Evolutionary conservation across 768 basidiomycete genomes (phyloP).

Genomic region (Boletus reticuloceps): DNA sequence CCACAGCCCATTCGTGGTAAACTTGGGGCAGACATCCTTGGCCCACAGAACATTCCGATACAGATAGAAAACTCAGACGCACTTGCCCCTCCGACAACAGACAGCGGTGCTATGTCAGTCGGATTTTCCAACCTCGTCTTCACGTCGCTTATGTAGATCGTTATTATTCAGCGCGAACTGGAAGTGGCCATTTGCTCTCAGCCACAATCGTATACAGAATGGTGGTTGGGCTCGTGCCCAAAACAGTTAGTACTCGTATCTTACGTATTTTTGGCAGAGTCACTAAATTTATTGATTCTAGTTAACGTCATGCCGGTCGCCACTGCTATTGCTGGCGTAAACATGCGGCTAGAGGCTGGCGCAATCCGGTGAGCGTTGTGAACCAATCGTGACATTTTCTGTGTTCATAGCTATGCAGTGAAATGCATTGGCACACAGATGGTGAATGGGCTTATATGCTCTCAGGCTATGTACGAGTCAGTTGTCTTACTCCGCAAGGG

Average conservation of each 20-base stretch:
- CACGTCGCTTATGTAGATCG: neutral
- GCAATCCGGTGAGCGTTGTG: constrained; percentile 35
- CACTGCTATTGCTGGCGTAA: constrained; percentile 36
- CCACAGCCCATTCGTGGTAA: constrained; percentile 45
- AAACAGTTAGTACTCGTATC: constrained; percentile 40
- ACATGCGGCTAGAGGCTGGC: constrained; percentile 42
- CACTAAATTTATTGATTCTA: constrained; percentile 15
- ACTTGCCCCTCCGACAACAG: constrained; percentile 62
- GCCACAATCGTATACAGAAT: constrained; percentile 55
- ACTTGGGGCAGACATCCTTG: constrained; percentile 48
- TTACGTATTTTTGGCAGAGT: neutral
- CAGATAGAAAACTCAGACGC: constrained; percentile 55
- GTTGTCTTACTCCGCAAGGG: constrained; percentile 51
- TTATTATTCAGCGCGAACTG: constrained; percentile 37
- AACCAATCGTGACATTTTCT: neutral
- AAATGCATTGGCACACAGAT: constrained; percentile 45
- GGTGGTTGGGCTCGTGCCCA: constrained; percentile 71
- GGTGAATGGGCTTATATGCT: constrained; percentile 55
- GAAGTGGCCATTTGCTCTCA: constrained; percentile 65
- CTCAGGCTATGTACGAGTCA: constrained; percentile 46
- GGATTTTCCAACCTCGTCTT: neutral
- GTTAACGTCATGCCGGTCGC: constrained; percentile 42
- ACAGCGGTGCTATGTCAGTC: constrained; percentile 48
- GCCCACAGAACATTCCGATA: constrained; percentile 56
- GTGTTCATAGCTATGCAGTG: constrained; percentile 25